Conservation (phyloP, 2,329 filamentous ascomycete species). For the Colletotrichum sp. region DNA sequence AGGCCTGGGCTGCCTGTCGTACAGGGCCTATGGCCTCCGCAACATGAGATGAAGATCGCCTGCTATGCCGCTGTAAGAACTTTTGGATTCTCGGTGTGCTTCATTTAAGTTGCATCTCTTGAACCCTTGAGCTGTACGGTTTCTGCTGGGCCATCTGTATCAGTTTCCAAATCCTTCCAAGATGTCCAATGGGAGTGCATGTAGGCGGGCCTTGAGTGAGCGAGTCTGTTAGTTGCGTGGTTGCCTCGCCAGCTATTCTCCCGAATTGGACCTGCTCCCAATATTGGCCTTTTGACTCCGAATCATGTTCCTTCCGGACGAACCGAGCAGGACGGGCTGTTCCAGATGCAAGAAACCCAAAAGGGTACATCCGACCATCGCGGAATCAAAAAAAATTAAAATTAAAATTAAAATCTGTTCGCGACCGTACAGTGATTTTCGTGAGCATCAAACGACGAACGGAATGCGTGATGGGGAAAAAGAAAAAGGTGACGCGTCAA, state of each 20-base stretch:
- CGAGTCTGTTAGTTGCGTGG: not conserved
- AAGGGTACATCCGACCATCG: not conserved
- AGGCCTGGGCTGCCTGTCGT: not conserved
- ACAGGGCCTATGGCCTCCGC: not conserved
- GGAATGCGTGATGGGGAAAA: not conserved
- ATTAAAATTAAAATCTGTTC: not conserved
- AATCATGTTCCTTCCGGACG: not conserved
- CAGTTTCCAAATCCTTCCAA: not conserved
- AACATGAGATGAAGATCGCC: not conserved
- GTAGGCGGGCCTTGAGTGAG: not conserved
- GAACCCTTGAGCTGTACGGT: not conserved
- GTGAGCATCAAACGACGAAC: no score
- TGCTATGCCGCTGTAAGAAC: not conserved
- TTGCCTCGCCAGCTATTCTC: not conserved
- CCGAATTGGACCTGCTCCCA: not conserved
- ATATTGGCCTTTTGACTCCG: not conserved
- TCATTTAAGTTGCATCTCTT: not conserved
- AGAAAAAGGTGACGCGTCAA: conserved; percentile 8
- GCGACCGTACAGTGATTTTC: not conserved
- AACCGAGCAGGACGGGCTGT: not conserved
- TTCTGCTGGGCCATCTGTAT: not conserved
- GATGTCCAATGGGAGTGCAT: not conserved
- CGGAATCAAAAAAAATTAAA: not conserved
- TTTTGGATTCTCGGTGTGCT: not conserved
- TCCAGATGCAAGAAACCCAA: not conserved